Percentiles rank a stretch among this genome's conserved stretches.
These are phyloP conservation scores for Myxozyma mucilagina DNA, from an alignment of 805 yeast species.

Conservation along the genomic window DNA sequence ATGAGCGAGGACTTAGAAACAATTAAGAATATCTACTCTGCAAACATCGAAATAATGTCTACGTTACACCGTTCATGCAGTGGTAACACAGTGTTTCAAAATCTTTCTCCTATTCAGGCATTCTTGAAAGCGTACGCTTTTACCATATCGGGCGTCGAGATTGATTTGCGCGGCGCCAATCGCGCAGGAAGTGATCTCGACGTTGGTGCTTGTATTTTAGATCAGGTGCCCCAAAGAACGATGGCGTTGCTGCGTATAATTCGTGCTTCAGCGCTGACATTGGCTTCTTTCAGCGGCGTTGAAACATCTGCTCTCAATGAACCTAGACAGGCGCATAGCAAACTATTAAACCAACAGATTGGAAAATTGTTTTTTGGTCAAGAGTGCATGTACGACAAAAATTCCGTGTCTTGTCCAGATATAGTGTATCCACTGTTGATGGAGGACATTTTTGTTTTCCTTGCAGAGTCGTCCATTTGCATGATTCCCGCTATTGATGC, in stretches of 20 bases:
- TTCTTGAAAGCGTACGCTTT: conserved; percentile 12
- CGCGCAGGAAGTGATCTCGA: conserved; percentile 8
- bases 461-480: conserved; percentile 40
- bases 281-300: conserved; percentile 33
- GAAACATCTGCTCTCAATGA: conserved; percentile 3
- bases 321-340: background rate
- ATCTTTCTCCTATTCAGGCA: background rate
- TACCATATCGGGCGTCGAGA: conserved; percentile 25
- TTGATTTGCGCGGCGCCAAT: conserved; percentile 30
- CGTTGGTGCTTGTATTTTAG: conserved; percentile 48
- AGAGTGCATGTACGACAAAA: conserved; percentile 31
- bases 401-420: conserved; percentile 29
- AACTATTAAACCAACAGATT: conserved; percentile 15
- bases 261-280: conserved; percentile 42
- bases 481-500: conserved; percentile 50
- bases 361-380: conserved; percentile 30
- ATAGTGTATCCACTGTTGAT: conserved; percentile 26
- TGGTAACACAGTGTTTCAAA: background rate
- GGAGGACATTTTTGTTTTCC: conserved; percentile 41
- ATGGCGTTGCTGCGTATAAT: conserved; percentile 58
- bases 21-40: background rate
- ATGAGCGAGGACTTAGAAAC: conserved; percentile 1
- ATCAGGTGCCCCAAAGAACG: conserved; percentile 62
- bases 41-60: conserved; percentile 2
- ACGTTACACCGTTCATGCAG: conserved; percentile 12